Evolutionary conservation across 345 rosid genomes (phyloP).

Genomic region (Jatropha curcas): DNA sequence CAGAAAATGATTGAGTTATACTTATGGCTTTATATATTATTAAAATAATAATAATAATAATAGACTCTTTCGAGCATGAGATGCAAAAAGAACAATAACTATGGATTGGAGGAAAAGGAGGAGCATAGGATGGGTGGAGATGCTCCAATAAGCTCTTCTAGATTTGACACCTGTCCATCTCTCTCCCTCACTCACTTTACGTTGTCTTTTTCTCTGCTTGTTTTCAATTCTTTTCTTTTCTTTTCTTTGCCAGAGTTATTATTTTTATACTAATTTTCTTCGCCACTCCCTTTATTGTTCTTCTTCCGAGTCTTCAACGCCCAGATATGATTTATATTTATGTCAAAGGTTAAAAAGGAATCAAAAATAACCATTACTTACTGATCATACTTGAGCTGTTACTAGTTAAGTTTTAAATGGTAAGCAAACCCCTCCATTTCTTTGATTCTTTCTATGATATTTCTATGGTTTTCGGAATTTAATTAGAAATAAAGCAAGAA

Average conservation of each 20-base stretch:
- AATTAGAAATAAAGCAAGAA: not conserved
- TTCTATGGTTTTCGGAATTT: slow-evolving; percentile 3
- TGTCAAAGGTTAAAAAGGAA: not conserved
- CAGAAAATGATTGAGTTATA: too few species aligned
- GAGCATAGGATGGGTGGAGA: slow-evolving; percentile 43
- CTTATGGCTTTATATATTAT: too few species aligned
- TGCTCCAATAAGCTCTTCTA: slow-evolving; percentile 41
- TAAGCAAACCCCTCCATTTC: slow-evolving; percentile 23
- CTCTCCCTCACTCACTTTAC: slow-evolving; percentile 5
- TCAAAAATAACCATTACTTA: not conserved
- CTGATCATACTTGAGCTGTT: slow-evolving; percentile 28
- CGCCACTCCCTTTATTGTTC: slow-evolving; percentile 17
- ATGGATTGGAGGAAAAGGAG: slow-evolving; percentile 7
- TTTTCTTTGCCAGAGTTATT: not conserved
- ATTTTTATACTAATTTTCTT: not conserved
- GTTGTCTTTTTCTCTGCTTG: not conserved
- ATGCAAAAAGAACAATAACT: too few species aligned
- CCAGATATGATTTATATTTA: slow-evolving; percentile 3
- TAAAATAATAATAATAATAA: too few species aligned
- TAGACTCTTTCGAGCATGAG: too few species aligned
- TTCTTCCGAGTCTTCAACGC: slow-evolving; percentile 15
- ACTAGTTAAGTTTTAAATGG: slow-evolving; percentile 18
- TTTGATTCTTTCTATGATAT: slow-evolving; percentile 13
- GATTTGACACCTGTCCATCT: slow-evolving; percentile 48
- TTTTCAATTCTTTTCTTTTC: not conserved